A percentile compares a stretch with the other conserved stretches of the same genome.
Conservation (phyloP, 805 yeast genomes). For the Candida pini region DNA sequence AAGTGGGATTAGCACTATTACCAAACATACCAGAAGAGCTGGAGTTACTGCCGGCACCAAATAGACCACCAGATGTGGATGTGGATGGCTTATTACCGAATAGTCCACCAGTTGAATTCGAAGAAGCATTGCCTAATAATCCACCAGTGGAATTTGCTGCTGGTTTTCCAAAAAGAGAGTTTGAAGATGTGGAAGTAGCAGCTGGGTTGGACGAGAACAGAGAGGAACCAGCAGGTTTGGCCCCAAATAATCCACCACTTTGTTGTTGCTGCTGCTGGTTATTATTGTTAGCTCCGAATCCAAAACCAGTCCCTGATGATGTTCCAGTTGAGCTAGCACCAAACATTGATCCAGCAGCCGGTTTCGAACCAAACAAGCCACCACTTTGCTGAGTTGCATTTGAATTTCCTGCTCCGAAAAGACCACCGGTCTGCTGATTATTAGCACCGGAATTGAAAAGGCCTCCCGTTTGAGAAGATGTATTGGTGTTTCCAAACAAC, state of each 20-base stretch:
- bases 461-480: too few species aligned
- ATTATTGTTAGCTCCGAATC: constrained; percentile 21
- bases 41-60: constrained; percentile 29
- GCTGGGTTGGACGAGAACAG: too few species aligned
- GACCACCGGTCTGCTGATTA: constrained; percentile 13
- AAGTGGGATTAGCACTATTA: constrained; percentile 2
- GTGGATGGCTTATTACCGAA: constrained; percentile 28
- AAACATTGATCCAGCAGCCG: too few species aligned
- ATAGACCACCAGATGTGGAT: constrained; percentile 40
- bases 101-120: constrained; percentile 32
- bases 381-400: constrained; percentile 6
- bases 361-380: constrained; percentile 15
- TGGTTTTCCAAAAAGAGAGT: constrained; percentile 23
- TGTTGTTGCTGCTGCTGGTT: constrained; percentile 20
- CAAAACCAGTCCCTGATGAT: too few species aligned
- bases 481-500: too few species aligned
- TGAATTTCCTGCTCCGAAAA: constrained; percentile 3
- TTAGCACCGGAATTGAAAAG: too few species aligned
- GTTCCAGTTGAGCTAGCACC: too few species aligned
- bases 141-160: constrained; percentile 11
- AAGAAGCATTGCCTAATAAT: constrained; percentile 18
- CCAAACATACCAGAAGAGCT: constrained; percentile 7
- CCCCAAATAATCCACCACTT: constrained; percentile 33
- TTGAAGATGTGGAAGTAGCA: too few species aligned
- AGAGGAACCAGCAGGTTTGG: constrained; percentile 21